Evolutionary conservation across 2,329 filamentous ascomycete genomes (phyloP), one percentile per base, ranked within the genome.

Genomic region (Talaromyces rugulosus): DNA sequence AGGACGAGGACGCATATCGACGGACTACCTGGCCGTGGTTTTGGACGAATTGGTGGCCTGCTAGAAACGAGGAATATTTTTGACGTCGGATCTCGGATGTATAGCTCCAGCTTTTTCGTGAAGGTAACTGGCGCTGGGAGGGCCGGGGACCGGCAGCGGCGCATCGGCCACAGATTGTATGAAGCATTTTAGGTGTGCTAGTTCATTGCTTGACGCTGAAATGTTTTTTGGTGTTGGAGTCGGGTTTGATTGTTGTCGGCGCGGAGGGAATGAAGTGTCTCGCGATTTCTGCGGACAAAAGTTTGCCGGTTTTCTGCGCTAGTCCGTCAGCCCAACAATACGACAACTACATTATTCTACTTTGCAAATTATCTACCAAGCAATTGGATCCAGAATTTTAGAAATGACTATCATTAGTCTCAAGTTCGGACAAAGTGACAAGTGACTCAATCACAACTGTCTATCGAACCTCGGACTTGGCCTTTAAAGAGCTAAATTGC

Each of bases 81-180:
- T n/a, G 50, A n/a, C 50, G 50, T n/a, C 28, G 50, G 3, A 53
- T 30, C 7, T 53, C 28, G 14, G 18, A 7, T 14, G 31, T 27
- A 16, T 31, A 31, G 50, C 6, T 8, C 50, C 27, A 53, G 28
- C 30, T 31, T n/a, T 30, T 28, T 31, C 12, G 31, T n/a, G 50
- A 23, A n/a, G 27, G 16, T 4, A 53, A 7, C 14, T 53, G 23
- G 50, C 28, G 16, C 18, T 31, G 50, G 14, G 50, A 30, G 12
- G 50, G 31, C 47, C 58, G 44, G 30, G n/a, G 62, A 58, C 58
- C 11, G 50, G 64, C 33, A 36, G 65, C 58, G 27, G 56, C 63
- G 34, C 59, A 60, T 14, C 59, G 60, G 59, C 63, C 42, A 51
- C 58, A 54, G 34, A 63, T 62, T 33, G 60, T 53, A 16, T 58